Conservation (phyloP, 495 filamentous ascomycete genomes). For the Xylaria venustula region DNA sequence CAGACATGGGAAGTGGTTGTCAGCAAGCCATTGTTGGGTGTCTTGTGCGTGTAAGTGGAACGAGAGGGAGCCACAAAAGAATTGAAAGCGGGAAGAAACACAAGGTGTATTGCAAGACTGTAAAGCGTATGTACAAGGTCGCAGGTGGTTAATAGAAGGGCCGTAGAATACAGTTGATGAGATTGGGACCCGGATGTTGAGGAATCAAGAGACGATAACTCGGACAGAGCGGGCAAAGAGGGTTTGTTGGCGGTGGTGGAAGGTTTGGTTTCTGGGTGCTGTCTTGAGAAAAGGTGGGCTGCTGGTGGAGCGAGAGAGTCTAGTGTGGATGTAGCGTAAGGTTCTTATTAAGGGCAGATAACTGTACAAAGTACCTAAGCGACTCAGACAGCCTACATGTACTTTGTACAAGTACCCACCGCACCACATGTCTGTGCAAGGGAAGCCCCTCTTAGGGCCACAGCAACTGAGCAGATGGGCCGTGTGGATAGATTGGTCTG, state of each 20-base stretch:
- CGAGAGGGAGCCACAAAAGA: too few relatives aligned
- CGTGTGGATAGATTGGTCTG: too few relatives aligned
- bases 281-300: conserved; percentile 8
- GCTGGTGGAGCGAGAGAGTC: background rate
- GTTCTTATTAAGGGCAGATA: background rate
- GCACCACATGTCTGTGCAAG: too few relatives aligned
- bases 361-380: too few relatives aligned
- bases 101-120: conserved; percentile 1
- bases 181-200: background rate
- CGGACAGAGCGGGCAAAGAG: conserved; percentile 1
- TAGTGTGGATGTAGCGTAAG: background rate
- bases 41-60: too few relatives aligned
- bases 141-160: background rate
- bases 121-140: background rate
- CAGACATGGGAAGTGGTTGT: conserved; percentile 22
- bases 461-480: too few relatives aligned
- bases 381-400: too few relatives aligned
- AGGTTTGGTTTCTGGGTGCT: conserved; percentile 6
- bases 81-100: background rate
- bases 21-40: conserved; percentile 25
- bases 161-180: background rate
- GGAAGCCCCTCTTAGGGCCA: too few relatives aligned
- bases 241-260: conserved; percentile 15
- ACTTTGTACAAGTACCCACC: too few relatives aligned
- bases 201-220: conserved; percentile 5